A percentile compares a stretch with the other conserved stretches of the same genome.
Evolutionary conservation across 257 asterid genomes (phyloP).

Genomic region (Forsythia suspensa): DNA sequence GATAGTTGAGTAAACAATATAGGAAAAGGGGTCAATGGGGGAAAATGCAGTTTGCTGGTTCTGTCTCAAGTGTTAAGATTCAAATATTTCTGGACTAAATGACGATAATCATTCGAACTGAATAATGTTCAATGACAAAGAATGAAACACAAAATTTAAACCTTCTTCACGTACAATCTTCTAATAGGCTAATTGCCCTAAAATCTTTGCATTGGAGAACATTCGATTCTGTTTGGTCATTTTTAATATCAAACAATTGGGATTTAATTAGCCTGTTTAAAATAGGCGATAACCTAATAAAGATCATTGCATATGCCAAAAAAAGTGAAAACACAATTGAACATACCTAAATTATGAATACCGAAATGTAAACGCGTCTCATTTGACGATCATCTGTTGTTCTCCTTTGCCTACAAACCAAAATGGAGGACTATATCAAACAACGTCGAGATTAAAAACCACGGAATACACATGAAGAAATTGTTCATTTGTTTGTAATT

Average conservation of each 20-base stretch:
- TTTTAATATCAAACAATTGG: not conserved
- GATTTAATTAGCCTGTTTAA: not conserved
- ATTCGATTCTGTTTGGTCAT: not conserved
- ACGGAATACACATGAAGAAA: constrained; percentile 22
- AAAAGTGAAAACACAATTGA: not conserved
- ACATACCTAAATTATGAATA: constrained; percentile 28
- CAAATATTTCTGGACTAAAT: not conserved
- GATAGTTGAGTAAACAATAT: not conserved
- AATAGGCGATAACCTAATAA: constrained; percentile 6
- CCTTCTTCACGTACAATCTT: not conserved
- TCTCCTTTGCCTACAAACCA: constrained; percentile 7
- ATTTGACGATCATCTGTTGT: not conserved
- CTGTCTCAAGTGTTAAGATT: not conserved
- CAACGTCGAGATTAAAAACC: constrained; percentile 31
- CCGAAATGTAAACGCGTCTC: not conserved
- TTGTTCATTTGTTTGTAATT: not conserved
- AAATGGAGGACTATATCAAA: constrained; percentile 14
- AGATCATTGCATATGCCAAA: not conserved
- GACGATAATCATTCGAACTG: constrained; percentile 14
- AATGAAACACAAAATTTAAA: not conserved
- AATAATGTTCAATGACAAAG: not conserved
- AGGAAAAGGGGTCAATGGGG: not conserved
- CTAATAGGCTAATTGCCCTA: not conserved
- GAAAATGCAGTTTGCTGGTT: not conserved
- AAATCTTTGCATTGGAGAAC: not conserved